Conservation (phyloP, 257 asterid genomes). For the Rehmannia glutinosa region DNA sequence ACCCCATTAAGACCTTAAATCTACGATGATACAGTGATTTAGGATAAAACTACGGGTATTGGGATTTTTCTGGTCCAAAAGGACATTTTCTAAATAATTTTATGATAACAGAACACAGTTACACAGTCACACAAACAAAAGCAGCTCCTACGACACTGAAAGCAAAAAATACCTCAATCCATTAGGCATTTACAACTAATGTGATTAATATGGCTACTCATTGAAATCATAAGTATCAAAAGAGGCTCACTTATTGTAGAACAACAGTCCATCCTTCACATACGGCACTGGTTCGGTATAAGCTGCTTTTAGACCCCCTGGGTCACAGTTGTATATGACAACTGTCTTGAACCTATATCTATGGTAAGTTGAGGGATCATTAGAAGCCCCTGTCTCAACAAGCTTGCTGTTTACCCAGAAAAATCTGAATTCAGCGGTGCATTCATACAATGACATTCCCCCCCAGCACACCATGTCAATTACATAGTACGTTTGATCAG, state of each 20-base stretch:
- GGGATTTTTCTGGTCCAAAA: no score
- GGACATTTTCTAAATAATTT: neutral
- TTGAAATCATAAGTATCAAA: neutral
- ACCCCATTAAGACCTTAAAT: no score
- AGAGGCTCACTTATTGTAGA: slow-evolving; percentile 70
- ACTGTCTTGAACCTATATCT: slow-evolving; percentile 54
- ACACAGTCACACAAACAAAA: neutral
- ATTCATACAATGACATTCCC: slow-evolving; percentile 80
- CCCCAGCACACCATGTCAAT: slow-evolving; percentile 94
- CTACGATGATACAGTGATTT: no score
- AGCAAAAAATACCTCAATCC: no score
- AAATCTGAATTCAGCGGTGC: slow-evolving; percentile 88
- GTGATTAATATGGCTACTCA: neutral
- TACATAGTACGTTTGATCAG: slow-evolving; percentile 81
- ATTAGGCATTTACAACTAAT: slow-evolving; percentile 6
- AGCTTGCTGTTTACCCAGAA: slow-evolving; percentile 91
- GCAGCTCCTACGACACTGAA: no score
- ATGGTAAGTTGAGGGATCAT: slow-evolving; percentile 69
- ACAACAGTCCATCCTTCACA: slow-evolving; percentile 84
- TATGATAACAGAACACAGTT: neutral
- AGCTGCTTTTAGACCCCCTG: slow-evolving; percentile 69
- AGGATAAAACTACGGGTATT: no score
- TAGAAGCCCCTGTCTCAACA: slow-evolving; percentile 68
- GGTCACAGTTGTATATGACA: slow-evolving; percentile 58
- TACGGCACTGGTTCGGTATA: slow-evolving; percentile 59